Conservation (phyloP, 768 basidiomycete genomes). For the Hortiboletus campestris region DNA sequence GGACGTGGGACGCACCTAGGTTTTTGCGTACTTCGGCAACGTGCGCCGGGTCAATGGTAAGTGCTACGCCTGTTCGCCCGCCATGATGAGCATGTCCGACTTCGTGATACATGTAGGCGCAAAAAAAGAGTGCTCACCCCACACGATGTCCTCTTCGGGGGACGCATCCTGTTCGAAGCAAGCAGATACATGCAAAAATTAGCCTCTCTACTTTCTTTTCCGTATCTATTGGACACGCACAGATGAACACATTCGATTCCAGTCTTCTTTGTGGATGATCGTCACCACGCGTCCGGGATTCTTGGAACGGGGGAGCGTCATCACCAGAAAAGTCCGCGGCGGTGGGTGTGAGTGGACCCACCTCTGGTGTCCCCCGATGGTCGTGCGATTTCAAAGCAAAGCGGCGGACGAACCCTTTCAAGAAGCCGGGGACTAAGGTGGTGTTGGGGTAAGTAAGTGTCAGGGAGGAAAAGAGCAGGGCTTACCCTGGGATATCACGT, state of each 20-base stretch:
- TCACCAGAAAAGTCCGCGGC: slow-evolving; percentile 85
- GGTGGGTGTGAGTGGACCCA: slow-evolving; percentile 40
- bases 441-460: not conserved
- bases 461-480: too few relatives aligned
- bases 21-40: slow-evolving; percentile 77
- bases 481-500: slow-evolving; percentile 67
- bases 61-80: slow-evolving; percentile 62
- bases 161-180: slow-evolving; percentile 19
- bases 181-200: not conserved
- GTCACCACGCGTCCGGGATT: slow-evolving; percentile 88
- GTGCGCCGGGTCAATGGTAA: slow-evolving; percentile 78
- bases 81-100: not conserved
- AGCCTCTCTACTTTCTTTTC: not conserved
- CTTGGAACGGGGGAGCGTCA: slow-evolving; percentile 48
- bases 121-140: slow-evolving; percentile 53
- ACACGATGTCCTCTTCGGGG: slow-evolving; percentile 37
- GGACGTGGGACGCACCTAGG: slow-evolving; percentile 50
- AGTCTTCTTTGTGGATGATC: slow-evolving; percentile 82
- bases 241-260: slow-evolving; percentile 65
- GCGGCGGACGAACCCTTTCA: slow-evolving; percentile 86
- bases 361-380: slow-evolving; percentile 87
- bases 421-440: slow-evolving; percentile 64
- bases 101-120: not conserved
- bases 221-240: slow-evolving; percentile 37
- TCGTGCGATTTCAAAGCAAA: slow-evolving; percentile 92